Evolutionary conservation across 140 eudicot species (phyloP).

Genomic region (Oenanthe javanica): DNA sequence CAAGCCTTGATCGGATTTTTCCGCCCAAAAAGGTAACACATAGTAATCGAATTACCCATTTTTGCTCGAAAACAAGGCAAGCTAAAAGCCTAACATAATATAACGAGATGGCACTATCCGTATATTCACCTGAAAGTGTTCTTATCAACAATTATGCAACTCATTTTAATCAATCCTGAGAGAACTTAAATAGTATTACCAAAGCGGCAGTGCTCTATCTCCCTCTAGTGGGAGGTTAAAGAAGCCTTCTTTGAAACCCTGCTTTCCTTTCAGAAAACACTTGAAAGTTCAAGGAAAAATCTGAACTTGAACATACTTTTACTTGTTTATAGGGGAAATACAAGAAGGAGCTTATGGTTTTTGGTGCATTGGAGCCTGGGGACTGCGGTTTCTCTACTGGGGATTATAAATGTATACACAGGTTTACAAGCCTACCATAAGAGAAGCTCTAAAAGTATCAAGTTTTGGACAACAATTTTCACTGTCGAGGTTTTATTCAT

Average conservation of each 20-base stretch:
- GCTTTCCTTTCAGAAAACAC: background rate
- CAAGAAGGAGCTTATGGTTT: conserved; percentile 51
- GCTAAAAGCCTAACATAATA: background rate
- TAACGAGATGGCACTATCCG: background rate
- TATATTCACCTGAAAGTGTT: background rate
- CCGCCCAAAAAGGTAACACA: conserved; percentile 59
- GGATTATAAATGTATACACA: conserved; percentile 64
- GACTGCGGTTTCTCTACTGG: conserved; percentile 48
- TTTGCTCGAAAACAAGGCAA: background rate
- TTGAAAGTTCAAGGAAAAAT: background rate
- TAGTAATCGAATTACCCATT: background rate
- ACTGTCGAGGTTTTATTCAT: conserved; percentile 59
- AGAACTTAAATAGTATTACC: background rate
- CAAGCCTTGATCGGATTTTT: conserved; percentile 56
- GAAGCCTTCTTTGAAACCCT: background rate
- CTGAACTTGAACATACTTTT: background rate
- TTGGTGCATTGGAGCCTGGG: conserved; percentile 79
- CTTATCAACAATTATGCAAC: background rate
- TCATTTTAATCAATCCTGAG: background rate
- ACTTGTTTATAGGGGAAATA: conserved; percentile 41
- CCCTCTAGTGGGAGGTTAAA: background rate
- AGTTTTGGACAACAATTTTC: conserved; percentile 56
- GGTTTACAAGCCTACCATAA: conserved; percentile 70
- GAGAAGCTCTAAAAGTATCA: conserved; percentile 48
- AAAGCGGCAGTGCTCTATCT: background rate